Evolutionary conservation across 2,329 filamentous ascomycete genomes (phyloP).

Genomic region (Penicillium italicum): DNA sequence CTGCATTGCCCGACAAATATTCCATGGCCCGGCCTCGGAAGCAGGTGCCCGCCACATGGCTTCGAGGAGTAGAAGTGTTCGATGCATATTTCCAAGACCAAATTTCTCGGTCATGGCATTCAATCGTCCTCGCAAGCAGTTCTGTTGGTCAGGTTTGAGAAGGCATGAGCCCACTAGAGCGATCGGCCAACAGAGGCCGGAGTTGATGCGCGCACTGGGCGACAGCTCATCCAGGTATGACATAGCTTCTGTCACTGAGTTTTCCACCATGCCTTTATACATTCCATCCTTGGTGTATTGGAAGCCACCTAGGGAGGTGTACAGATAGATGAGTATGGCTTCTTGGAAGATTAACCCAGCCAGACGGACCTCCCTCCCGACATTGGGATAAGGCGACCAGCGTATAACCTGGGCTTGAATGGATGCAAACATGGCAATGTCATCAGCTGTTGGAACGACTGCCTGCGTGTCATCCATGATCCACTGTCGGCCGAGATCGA

Average conservation of each 20-base stretch:
- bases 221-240: constrained; percentile 25
- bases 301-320: constrained; percentile 27
- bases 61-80: constrained; percentile 43
- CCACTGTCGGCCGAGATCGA: constrained; percentile 35
- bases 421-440: constrained; percentile 45
- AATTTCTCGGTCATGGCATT: constrained; percentile 32
- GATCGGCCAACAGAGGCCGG: constrained; percentile 36
- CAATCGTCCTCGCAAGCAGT: constrained; percentile 30
- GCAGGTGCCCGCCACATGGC: constrained; percentile 42
- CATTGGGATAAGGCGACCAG: constrained; percentile 38
- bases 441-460: constrained; percentile 36
- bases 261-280: constrained; percentile 25
- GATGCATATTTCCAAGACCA: constrained; percentile 47
- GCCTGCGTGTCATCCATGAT: constrained; percentile 27
- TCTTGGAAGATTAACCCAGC: constrained; percentile 47
- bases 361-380: constrained; percentile 39
- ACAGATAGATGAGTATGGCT: constrained; percentile 45
- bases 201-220: constrained; percentile 31
- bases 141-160: constrained; percentile 18
- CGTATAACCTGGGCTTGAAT: constrained; percentile 44
- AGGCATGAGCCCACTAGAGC: constrained; percentile 32
- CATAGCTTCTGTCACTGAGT: constrained; percentile 28
- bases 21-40: constrained; percentile 42
- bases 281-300: constrained; percentile 26
- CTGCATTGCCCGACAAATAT: constrained; percentile 46